Conservation (phyloP, 805 yeast genomes). For the Barnettozyma californica region DNA sequence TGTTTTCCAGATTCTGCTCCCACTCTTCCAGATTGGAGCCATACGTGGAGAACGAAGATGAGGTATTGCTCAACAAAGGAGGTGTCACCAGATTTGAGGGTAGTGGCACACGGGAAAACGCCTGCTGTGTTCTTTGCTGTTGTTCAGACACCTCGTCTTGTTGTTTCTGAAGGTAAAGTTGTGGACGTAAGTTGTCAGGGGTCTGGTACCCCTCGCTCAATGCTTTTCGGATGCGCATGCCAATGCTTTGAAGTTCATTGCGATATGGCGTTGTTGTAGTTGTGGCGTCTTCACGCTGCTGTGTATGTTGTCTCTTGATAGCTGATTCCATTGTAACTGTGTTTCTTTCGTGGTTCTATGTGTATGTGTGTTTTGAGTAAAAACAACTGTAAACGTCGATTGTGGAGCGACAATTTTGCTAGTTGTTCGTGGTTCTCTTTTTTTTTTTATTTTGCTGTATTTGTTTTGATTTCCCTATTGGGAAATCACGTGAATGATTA, state of each 20-base stretch:
- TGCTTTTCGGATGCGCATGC: slow-evolving; percentile 68
- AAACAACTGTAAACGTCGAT: neutral
- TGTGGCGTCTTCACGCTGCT: slow-evolving; percentile 23
- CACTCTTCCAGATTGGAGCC: slow-evolving; percentile 35
- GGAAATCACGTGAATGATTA: slow-evolving; percentile 6
- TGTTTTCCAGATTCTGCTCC: slow-evolving; percentile 32
- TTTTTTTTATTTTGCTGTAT: neutral
- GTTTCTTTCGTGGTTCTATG: neutral
- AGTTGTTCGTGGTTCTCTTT: neutral
- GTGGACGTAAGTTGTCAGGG: slow-evolving; percentile 13
- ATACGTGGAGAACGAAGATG: slow-evolving; percentile 26
- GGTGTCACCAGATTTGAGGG: slow-evolving; percentile 29
- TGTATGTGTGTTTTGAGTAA: too few relatives aligned
- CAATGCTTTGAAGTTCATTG: slow-evolving; percentile 46
- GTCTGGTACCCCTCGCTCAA: slow-evolving; percentile 54
- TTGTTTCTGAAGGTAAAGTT: slow-evolving; percentile 13
- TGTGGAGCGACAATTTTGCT: neutral
- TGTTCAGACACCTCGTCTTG: slow-evolving; percentile 22
- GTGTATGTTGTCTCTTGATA: slow-evolving; percentile 32
- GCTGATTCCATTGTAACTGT: slow-evolving; percentile 18
- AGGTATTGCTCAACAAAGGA: slow-evolving; percentile 31
- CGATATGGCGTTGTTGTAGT: slow-evolving; percentile 31
- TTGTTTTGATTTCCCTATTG: slow-evolving; percentile 1
- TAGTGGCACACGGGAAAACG: slow-evolving; percentile 24
- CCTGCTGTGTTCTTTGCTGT: slow-evolving; percentile 10